Conservation (phyloP, 495 filamentous ascomycete genomes). For the Alectoria sarmentosa region DNA sequence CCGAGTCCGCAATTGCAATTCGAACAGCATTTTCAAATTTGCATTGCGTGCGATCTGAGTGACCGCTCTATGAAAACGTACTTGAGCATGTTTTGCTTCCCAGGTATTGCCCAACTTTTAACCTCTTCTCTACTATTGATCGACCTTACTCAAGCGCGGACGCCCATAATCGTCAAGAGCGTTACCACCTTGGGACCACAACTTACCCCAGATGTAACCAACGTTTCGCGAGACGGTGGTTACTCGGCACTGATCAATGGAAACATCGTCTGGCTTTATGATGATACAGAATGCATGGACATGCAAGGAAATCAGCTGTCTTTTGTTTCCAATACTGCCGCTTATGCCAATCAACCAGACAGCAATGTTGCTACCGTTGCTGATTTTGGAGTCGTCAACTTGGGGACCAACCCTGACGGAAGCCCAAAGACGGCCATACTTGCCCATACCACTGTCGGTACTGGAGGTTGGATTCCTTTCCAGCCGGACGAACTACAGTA, state of each 20-base stretch:
- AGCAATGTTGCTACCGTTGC: slow-evolving; percentile 23
- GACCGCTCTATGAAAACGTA: neutral
- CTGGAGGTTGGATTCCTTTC: slow-evolving; percentile 29
- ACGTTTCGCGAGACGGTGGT: slow-evolving; percentile 28
- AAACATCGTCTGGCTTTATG: slow-evolving; percentile 29
- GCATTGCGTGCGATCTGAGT: neutral
- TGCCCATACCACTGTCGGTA: slow-evolving; percentile 24
- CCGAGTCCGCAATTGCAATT: neutral
- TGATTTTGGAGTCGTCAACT: slow-evolving; percentile 27
- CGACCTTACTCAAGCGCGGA: slow-evolving; percentile 4
- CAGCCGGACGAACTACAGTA: slow-evolving; percentile 27
- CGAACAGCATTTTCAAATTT: neutral
- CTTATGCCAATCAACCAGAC: slow-evolving; percentile 15
- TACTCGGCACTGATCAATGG: slow-evolving; percentile 26
- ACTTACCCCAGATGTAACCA: slow-evolving; percentile 22
- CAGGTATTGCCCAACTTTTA: neutral
- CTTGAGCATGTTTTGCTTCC: slow-evolving; percentile 4
- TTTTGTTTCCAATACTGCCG: slow-evolving; percentile 30
- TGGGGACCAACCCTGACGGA: slow-evolving; percentile 26
- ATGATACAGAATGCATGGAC: slow-evolving; percentile 30
- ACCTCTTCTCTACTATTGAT: slow-evolving; percentile 3
- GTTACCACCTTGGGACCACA: slow-evolving; percentile 26
- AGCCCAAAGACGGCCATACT: slow-evolving; percentile 25
- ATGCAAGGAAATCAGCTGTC: slow-evolving; percentile 24
- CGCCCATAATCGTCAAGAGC: slow-evolving; percentile 25